Evolutionary conservation across 2,329 filamentous ascomycete genomes (phyloP), one percentile per base, ranked within the genome.

Genomic region (Xylariaceae sp.): DNA sequence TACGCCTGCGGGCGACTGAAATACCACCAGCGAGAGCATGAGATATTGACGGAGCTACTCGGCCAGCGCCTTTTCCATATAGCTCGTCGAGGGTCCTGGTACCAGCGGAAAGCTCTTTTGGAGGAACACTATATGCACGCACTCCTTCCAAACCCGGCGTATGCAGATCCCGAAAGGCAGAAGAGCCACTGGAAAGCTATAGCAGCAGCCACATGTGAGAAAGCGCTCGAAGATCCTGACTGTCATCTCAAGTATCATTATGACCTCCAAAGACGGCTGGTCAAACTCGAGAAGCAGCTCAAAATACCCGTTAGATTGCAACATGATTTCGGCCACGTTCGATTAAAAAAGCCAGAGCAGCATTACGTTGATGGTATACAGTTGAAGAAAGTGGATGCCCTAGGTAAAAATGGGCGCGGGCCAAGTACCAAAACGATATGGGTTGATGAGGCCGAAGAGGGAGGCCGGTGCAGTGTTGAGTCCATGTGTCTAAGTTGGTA

Each of bases 161-260:
- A 69, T 4, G 55, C 65, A 3, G 69, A 76, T 35, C 43, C 65
- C 3, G 78, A 79, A 31, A 66, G 73, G 50, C 87, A 87, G 66
- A 94, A 89, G 72, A 92, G 86, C 64, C 79, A 88, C 61, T 99
- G 91, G 91, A 90, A 86, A 67, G 78, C 81, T 6, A 78, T 85
- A 26, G 89, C 94, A 0, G 76, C 89, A 3, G 73, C 76, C 6
- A 99, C 94, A 0, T 97, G 94, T 66, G 91, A 96, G 70, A 76
- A 81, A 41, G 94, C 89, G 0, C 77, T 99, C 0, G 87, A 96
- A 68, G 94, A 99, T 64, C 84, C 84, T 31, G 81, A 94, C 54
- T 95, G 92, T 56, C 94, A 99, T 70, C 72, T 96, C 29, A 94
- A 96, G 56, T 92, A 89, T 68, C 92, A 99, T 68, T 90, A 95